Percentiles rank a stretch among this genome's conserved stretches.
phyloP scores from a whole-genome alignment of 1,139 yeast genomes.

The Candida pseudoviswanathii region DNA sequence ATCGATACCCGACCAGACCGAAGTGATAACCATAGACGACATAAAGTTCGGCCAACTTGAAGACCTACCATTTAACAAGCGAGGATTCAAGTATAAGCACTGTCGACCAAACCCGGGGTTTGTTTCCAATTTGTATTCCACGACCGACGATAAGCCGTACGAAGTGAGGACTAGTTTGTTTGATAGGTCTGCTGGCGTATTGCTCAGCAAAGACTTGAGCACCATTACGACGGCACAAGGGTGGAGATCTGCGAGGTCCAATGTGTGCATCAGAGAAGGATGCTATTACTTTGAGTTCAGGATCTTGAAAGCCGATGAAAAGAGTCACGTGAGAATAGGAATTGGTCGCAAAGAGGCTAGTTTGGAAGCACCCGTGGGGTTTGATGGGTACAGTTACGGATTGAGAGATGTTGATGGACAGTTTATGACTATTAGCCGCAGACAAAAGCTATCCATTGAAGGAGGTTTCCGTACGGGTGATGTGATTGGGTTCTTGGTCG shows the following conservation, averaged over 20 bases:
- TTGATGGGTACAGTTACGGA: conserved; percentile 93
- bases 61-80: conserved; percentile 76
- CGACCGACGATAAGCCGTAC: conserved; percentile 75
- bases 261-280: conserved; percentile 79
- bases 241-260: conserved; percentile 80
- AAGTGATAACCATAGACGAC: conserved; percentile 16
- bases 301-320: conserved; percentile 50
- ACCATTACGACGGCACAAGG: conserved; percentile 64
- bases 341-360: conserved; percentile 83
- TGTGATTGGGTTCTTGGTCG: conserved; percentile 76
- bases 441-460: conserved; percentile 50
- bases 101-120: conserved; percentile 74
- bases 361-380: conserved; percentile 94
- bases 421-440: conserved; percentile 73
- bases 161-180: conserved; percentile 63
- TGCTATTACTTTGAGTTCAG: conserved; percentile 76
- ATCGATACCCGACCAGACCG: conserved; percentile 13
- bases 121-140: conserved; percentile 62
- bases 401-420: conserved; percentile 82
- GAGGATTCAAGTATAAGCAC: conserved; percentile 82
- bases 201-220: conserved; percentile 44
- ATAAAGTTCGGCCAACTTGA: conserved; percentile 53
- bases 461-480: conserved; percentile 73
- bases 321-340: conserved; percentile 78
- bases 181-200: conserved; percentile 69